Conservation (phyloP, 441 rosid genomes). For the Bruguiera hainesii region DNA sequence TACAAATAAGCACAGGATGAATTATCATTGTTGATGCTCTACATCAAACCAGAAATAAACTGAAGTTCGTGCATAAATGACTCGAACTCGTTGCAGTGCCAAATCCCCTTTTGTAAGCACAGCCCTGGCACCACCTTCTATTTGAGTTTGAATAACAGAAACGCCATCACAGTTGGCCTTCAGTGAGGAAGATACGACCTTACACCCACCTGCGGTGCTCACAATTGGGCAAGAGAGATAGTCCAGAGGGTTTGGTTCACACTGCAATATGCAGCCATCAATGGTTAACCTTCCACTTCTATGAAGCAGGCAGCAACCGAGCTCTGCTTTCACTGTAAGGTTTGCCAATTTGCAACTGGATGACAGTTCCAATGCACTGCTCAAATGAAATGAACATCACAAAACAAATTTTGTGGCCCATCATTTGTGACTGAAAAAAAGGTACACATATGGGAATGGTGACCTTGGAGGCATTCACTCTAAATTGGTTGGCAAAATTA, state of each 20-base stretch:
- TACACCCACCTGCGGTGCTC: constrained; percentile 54
- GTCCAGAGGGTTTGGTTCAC: constrained; percentile 81
- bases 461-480: constrained; percentile 19
- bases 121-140: constrained; percentile 93
- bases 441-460: neutral
- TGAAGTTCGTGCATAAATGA: constrained; percentile 61
- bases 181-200: constrained; percentile 32
- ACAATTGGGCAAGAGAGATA: constrained; percentile 83
- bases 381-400: constrained; percentile 22
- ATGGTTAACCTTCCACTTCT: constrained; percentile 85
- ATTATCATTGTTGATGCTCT: constrained; percentile 31
- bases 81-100: constrained; percentile 82
- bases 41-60: constrained; percentile 93
- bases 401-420: constrained; percentile 22
- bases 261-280: constrained; percentile 84
- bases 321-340: constrained; percentile 85
- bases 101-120: constrained; percentile 75
- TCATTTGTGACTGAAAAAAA: neutral
- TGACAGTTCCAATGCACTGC: constrained; percentile 86
- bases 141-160: constrained; percentile 67
- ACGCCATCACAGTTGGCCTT: constrained; percentile 50
- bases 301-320: constrained; percentile 92
- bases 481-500: neutral
- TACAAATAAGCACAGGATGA: constrained; percentile 15
- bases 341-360: constrained; percentile 83